phyloP scores from a whole-genome alignment of 768 basidiomycete species.

The Termitomyces titanicus region DNA sequence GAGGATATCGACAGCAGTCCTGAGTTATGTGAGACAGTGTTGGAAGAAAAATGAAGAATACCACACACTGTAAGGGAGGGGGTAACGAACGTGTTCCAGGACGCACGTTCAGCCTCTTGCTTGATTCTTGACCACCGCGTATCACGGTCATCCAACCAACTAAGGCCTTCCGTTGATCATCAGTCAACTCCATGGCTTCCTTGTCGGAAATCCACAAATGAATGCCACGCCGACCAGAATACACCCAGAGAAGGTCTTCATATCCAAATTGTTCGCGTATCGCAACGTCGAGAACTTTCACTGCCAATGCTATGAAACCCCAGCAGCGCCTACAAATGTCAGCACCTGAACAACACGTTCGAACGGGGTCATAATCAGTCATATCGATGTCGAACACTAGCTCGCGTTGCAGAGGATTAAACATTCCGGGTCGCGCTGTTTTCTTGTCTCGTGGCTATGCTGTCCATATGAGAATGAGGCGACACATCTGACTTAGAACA shows the following conservation, averaged over 20 bases:
- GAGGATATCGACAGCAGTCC: slow-evolving; percentile 47
- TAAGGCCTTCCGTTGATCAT: slow-evolving; percentile 84
- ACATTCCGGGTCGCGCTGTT: slow-evolving; percentile 60
- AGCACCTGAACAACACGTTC: slow-evolving; percentile 91
- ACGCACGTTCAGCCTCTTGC: slow-evolving; percentile 79
- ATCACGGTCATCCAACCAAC: slow-evolving; percentile 87
- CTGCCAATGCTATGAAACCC: slow-evolving; percentile 91
- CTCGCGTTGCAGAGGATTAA: slow-evolving; percentile 79
- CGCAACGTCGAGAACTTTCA: slow-evolving; percentile 75
- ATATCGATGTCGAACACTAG: slow-evolving; percentile 99
- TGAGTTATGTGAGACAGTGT: slow-evolving; percentile 14
- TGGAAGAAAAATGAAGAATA: not conserved
- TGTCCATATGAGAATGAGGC: not conserved
- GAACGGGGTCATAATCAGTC: slow-evolving; percentile 96
- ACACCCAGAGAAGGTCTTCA: slow-evolving; percentile 91
- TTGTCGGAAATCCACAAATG: slow-evolving; percentile 96
- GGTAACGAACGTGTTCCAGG: slow-evolving; percentile 48
- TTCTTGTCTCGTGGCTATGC: slow-evolving; percentile 86
- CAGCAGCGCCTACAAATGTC: slow-evolving; percentile 92
- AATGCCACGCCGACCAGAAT: slow-evolving; percentile 97
- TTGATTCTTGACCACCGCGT: slow-evolving; percentile 75
- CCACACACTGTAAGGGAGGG: slow-evolving; percentile 68
- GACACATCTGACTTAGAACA: slow-evolving; percentile 11
- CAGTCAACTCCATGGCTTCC: slow-evolving; percentile 84
- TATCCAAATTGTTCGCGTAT: slow-evolving; percentile 92